Evolutionary conservation across 768 basidiomycete species (phyloP), one percentile per base, ranked within the genome.

Genomic region (Xerocomellus chrysenteron): DNA sequence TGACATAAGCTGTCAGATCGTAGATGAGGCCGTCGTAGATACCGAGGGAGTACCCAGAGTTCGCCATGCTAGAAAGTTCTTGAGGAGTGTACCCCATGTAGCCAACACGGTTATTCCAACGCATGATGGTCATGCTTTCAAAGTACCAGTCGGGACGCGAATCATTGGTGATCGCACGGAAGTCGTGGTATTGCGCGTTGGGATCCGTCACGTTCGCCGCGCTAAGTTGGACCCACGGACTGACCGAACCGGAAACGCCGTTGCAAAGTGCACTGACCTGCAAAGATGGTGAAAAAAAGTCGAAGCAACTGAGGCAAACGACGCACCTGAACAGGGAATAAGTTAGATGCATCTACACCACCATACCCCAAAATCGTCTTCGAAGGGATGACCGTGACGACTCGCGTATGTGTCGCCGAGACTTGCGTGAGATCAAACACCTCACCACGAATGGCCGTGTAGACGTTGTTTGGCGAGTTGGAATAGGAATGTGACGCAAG

Each of bases 131-230:
- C 97, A 99, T 98, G 56, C 78, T 80, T 75, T 98, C 90, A 61
- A 90, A 94, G 72, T 98, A 99, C 97, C 97, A 99, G 68, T 99
- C 97, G 0, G 97, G 96, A 10, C 97, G 84, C 0, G 89, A 88
- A 66, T 98, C 96, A 56, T 86, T 89, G 36, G 87, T 88, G 68
- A 79, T 86, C 0, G 87, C 87, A 17, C 96, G 90, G 83, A 99
- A 99, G 69, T 99, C 96, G 70, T 98, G 97, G 70, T 98, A 99
- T 64, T 85, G 78, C 1, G 88, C 78, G 65, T 94, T 90, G 17
- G 75, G 66, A 59, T 91, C 87, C 21, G 87, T 83, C 67, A 82
- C 81, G 75, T 98, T 99, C 61, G 78, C 78, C 7, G 90, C 82
- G 64, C 85, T 82, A 16, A 59, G 78, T 2, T 81, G 79, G 19